These are phyloP conservation scores for Onygenales sp. DNA, from an alignment of 2,329 filamentous ascomycete species.

Conservation along the genomic window DNA sequence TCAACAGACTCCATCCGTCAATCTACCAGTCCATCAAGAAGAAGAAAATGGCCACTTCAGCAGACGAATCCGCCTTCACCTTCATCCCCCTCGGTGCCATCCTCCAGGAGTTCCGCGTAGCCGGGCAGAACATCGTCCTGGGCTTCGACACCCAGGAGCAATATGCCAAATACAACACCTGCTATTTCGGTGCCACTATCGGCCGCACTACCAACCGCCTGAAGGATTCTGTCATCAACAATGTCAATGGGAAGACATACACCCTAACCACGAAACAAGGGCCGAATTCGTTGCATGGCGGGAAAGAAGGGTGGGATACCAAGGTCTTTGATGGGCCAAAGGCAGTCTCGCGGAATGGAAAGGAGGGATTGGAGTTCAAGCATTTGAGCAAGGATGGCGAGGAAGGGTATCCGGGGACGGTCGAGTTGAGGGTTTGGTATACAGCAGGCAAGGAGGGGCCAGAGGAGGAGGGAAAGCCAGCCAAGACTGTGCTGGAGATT, in stretches of 20 bases:
- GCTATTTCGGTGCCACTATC: conserved; percentile 89
- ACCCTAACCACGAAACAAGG: conserved; percentile 66
- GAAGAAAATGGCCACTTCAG: conserved; percentile 3
- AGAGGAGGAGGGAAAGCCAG: conserved; percentile 45
- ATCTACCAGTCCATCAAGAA: background rate
- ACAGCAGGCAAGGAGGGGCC: conserved; percentile 55
- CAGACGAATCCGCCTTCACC: conserved; percentile 29
- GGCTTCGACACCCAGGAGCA: conserved; percentile 67
- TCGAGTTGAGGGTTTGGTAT: conserved; percentile 71
- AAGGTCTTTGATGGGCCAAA: conserved; percentile 64
- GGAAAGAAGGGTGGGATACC: conserved; percentile 70
- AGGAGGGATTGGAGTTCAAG: conserved; percentile 57
- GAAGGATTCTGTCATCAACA: conserved; percentile 58
- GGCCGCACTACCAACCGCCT: conserved; percentile 77
- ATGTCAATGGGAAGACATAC: conserved; percentile 64
- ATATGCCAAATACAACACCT: conserved; percentile 65
- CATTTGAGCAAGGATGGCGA: conserved; percentile 68
- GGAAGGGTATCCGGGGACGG: conserved; percentile 79
- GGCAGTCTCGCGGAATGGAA: conserved; percentile 46
- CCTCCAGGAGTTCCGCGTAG: conserved; percentile 64
- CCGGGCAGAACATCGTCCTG: conserved; percentile 76
- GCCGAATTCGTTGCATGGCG: conserved; percentile 66
- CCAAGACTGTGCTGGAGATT: conserved; percentile 65
- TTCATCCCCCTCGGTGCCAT: conserved; percentile 38
- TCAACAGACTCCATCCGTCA: background rate